Base-by-base conservation (phyloP, 2,329 filamentous ascomycete genomes). In the Aspergillus candidus region DNA sequence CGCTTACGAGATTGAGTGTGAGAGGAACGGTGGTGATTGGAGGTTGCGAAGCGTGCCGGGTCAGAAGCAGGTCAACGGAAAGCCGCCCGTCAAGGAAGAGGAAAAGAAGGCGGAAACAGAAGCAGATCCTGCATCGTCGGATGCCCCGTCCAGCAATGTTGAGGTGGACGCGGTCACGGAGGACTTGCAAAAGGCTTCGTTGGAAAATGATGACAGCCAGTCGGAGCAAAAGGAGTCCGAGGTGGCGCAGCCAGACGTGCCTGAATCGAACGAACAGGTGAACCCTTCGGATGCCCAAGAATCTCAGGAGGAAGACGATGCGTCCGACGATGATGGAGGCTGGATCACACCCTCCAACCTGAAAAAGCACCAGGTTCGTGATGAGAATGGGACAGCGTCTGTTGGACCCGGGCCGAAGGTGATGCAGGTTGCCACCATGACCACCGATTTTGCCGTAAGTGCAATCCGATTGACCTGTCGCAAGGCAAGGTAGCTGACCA, bases 321-420 rank as follows among this genome's bases (percentile, higher is more conserved):
- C 54, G 27, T 61, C 57, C 22, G 71, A 71, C 29, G 77, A 76
- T 31, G 65, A 65, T 12, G 88, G 85, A 52, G 87, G 83, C 57
- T 97, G 91, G 91, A 96, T 97, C 64, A 97, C 93, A 0, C 89
- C 91, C 1, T 83, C 84, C 33, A 98, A 97, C 69, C 78, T 98
- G 53, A 86, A 88, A 63, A 86, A 88, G 62, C 84, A 88, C 61
- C 85, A 93, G 70, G 80, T 79, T 47, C 78, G 82, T 61, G 83
- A 91, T 55, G 69, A 74, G 14, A 68, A 72, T 15, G 70, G 69
- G 5, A 66, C 72, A 1, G 65, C 72, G 14, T 68, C 75, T 33
- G 68, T 75, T 38, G 65, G 73, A 47, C 64, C 75, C 2, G 74
- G 79, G 42, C 74, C 79, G 31, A 78, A 79, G 49, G 80, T 79